A percentile compares a stretch with the other conserved stretches of the same genome.
These are phyloP conservation scores for Musa acuminata DNA, from an alignment of 176 grass and related monocot species.

Conservation along the genomic window DNA sequence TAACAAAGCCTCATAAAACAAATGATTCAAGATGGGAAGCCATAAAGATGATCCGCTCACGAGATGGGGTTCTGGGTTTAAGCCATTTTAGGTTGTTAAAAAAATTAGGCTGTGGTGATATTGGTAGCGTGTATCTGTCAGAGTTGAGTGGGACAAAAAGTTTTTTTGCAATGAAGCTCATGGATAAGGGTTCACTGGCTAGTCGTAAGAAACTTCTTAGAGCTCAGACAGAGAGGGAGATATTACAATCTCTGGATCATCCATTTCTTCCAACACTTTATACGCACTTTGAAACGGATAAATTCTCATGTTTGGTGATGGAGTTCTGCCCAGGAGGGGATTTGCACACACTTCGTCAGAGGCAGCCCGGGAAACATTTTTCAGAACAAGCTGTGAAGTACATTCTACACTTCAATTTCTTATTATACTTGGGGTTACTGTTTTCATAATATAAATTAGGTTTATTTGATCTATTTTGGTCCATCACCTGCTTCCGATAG, in stretches of 20 bases:
- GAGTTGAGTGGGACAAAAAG: slow-evolving; percentile 17
- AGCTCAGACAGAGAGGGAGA: slow-evolving; percentile 17
- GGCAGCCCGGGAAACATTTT: slow-evolving; percentile 16
- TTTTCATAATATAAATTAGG: too few relatives aligned
- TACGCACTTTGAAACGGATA: slow-evolving; percentile 12
- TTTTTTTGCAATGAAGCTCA: slow-evolving; percentile 17
- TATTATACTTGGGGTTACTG: not conserved
- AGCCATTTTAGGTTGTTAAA: slow-evolving; percentile 11
- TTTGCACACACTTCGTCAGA: slow-evolving; percentile 7
- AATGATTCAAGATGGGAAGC: slow-evolving; percentile 10
- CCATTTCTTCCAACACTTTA: slow-evolving; percentile 24
- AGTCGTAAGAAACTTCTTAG: slow-evolving; percentile 15
- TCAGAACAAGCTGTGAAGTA: slow-evolving; percentile 21
- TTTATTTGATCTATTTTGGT: not conserved
- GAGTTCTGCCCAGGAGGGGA: slow-evolving; percentile 20
- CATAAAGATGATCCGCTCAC: slow-evolving; percentile 1
- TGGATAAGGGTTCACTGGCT: slow-evolving; percentile 11
- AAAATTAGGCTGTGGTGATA: slow-evolving; percentile 14
- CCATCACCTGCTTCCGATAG: too few relatives aligned
- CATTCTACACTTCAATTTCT: not conserved
- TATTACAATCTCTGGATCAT: slow-evolving; percentile 18
- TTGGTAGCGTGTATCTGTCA: slow-evolving; percentile 18
- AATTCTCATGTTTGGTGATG: slow-evolving; percentile 21
- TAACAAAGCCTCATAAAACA: slow-evolving; percentile 14
- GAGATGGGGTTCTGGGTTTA: slow-evolving; percentile 11